These are phyloP conservation scores for Lecanosticta acicola DNA, from an alignment of 2,329 filamentous ascomycete genomes.

Conservation along the genomic window DNA sequence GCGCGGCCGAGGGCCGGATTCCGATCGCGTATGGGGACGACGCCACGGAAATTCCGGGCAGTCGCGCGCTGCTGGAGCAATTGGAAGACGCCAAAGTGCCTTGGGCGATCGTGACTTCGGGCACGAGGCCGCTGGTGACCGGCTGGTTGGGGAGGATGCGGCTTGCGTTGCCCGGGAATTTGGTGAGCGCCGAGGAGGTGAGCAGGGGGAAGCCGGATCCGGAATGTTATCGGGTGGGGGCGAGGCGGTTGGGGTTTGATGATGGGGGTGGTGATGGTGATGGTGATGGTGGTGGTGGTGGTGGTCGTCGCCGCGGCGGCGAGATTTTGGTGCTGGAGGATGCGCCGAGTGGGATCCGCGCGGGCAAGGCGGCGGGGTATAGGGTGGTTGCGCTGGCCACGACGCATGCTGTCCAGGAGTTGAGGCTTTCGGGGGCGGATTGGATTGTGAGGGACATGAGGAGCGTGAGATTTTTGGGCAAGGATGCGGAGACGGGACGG, in stretches of 20 bases:
- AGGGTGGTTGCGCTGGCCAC: constrained; percentile 79
- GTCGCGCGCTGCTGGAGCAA: constrained; percentile 38
- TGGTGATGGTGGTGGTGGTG: neutral
- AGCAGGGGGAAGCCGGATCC: constrained; percentile 47
- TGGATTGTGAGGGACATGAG: constrained; percentile 78
- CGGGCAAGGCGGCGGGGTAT: constrained; percentile 81
- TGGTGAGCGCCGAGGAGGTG: constrained; percentile 49
- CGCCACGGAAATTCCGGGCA: constrained; percentile 77
- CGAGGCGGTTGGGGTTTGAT: constrained; percentile 38
- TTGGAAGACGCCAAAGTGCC: constrained; percentile 46
- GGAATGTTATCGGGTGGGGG: constrained; percentile 44
- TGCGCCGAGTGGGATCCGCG: constrained; percentile 74
- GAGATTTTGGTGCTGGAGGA: constrained; percentile 76
- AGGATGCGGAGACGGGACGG: constrained; percentile 50
- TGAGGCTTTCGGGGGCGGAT: constrained; percentile 72
- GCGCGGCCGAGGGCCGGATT: constrained; percentile 68
- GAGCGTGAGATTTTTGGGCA: constrained; percentile 60
- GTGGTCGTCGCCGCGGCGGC: too few relatives aligned
- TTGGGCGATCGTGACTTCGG: constrained; percentile 72
- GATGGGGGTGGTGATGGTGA: constrained; percentile 30
- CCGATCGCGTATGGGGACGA: constrained; percentile 71
- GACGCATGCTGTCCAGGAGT: constrained; percentile 69
- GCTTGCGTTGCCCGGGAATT: constrained; percentile 41
- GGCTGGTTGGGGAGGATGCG: constrained; percentile 49
- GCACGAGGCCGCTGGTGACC: constrained; percentile 43